These are phyloP conservation scores for Coelastrella sp. DNA, from an alignment of 139 green algal species.

Conservation along the genomic window DNA sequence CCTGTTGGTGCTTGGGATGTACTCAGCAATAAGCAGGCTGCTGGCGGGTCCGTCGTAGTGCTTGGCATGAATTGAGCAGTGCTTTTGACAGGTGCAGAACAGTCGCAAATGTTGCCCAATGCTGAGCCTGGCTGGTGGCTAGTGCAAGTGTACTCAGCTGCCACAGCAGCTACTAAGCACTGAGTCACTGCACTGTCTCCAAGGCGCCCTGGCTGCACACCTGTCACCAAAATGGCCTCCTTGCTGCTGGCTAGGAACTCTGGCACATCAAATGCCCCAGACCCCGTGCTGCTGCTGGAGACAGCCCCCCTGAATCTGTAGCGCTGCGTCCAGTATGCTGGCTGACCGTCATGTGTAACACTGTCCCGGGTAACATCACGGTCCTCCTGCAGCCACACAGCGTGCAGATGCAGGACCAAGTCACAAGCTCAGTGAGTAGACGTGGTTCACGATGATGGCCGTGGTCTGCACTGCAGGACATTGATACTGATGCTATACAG, in stretches of 20 bases:
- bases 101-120: no score
- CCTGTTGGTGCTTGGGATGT: no score
- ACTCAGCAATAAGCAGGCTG: no score
- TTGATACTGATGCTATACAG: no score
- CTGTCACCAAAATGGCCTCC: constrained; percentile 74
- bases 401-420: background rate
- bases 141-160: no score
- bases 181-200: no score
- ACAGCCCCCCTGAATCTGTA: constrained; percentile 74
- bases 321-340: constrained; percentile 84
- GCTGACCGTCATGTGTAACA: constrained; percentile 57
- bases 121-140: no score
- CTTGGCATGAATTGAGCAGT: no score
- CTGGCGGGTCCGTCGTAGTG: no score
- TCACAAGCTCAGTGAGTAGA: background rate
- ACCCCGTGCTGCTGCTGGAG: background rate
- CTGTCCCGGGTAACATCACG: constrained; percentile 30
- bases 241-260: constrained; percentile 70
- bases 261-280: constrained; percentile 72
- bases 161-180: background rate
- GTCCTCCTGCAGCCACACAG: constrained; percentile 35
- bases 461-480: no score
- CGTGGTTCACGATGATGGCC: no score
- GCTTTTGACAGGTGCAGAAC: no score
- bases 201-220: constrained; percentile 29